Base-by-base conservation (phyloP, 2,329 filamentous ascomycete species). In the Phyllosticta citriasiana region DNA sequence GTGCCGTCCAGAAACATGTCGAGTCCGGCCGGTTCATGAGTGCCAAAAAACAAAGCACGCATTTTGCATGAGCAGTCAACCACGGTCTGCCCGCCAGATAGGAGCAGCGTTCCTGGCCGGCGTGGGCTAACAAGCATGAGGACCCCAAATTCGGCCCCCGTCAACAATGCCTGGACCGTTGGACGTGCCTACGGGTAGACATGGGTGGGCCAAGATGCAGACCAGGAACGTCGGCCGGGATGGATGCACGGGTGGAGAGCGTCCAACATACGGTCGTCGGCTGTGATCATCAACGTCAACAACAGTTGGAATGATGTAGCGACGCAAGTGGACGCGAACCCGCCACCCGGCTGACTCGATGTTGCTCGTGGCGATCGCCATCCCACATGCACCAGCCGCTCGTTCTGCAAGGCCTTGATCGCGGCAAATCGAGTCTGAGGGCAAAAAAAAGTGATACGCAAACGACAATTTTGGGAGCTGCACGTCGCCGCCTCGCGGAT, bases 401-500 rank as follows among this genome's bases (percentile, higher is more conserved):
- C 33, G 4, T 40, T 40, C 33, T 40, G 33, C 33, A 40, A 40
- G 33, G 33, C 33, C 9, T 40, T 40, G 33, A 40, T 10, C 33
- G 33, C 33, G 33, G 33, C 9, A 40, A 40, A 40, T 10, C 9
- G 33, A 40, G 27, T 22, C 19, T 22, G 30, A 33, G 30, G 10
- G 10, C 6, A 33, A 33, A 33, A 33, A 33, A 40, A 10, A 12
- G 33, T 9, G 33, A 40, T 9, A 40, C 7, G 10, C 33, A 40
- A 14, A 40, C 8, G 33, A 40, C 33, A 40, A 40, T 40, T 14
- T 40, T 22, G 19, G 19, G 53, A 53, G 54, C 59, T 61, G 59
- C 59, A 57, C 47, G 53, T 61, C 54, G 59, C 59, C 53, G 59
- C 53, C 59, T n/a, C 33, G 33, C 33, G 33, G 33, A 40, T 40